Conservation (phyloP, 495 filamentous ascomycete genomes). For the Penicillium coprophilum region DNA sequence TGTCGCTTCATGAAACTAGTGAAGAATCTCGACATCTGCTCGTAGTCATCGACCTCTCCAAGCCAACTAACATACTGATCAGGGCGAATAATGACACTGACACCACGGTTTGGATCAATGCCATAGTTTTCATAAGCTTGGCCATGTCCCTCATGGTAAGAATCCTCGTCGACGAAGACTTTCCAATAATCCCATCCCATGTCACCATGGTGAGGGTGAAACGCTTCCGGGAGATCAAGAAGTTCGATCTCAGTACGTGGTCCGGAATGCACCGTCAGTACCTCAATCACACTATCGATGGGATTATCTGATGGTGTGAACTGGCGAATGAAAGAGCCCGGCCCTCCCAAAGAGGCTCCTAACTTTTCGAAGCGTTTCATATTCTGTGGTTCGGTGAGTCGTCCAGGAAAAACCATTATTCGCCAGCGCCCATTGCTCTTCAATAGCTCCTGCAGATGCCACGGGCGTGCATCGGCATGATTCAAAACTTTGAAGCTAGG, state of each 20-base stretch:
- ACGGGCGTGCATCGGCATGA: constrained; percentile 56
- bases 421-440: constrained; percentile 56
- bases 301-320: constrained; percentile 37
- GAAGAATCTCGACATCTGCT: constrained; percentile 19
- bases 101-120: constrained; percentile 56
- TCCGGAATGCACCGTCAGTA: constrained; percentile 56
- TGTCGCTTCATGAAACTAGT: constrained; percentile 16
- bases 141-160: constrained; percentile 61
- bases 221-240: constrained; percentile 54
- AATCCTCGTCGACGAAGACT: constrained; percentile 62
- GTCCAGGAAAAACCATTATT: constrained; percentile 62
- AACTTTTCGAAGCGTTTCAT: constrained; percentile 44
- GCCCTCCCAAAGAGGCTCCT: constrained; percentile 37
- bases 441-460: constrained; percentile 51
- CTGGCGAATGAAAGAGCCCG: constrained; percentile 45
- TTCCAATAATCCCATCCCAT: constrained; percentile 63
- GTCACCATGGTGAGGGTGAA: constrained; percentile 52
- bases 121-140: constrained; percentile 61
- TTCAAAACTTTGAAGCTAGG: constrained; percentile 56
- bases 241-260: constrained; percentile 49
- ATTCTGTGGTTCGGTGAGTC: constrained; percentile 42
- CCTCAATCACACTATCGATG: constrained; percentile 51
- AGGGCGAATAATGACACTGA: constrained; percentile 57
- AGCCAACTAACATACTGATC: constrained; percentile 65
- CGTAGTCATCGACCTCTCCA: constrained; percentile 52